Base-by-base conservation (phyloP, 257 asterid species). In the Osmanthus fragrans region DNA sequence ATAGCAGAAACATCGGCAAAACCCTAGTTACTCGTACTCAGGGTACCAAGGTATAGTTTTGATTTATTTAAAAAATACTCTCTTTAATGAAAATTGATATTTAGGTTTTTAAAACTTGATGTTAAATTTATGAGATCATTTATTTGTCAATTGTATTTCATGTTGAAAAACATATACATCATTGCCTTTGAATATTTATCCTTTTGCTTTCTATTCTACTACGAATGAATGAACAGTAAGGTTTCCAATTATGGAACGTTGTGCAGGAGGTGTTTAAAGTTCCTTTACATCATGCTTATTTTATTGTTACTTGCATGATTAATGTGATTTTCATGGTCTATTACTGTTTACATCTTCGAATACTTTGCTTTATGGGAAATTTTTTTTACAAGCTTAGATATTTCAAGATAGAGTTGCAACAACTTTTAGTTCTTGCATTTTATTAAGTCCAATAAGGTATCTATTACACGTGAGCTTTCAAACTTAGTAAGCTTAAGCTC, bases 1-100 rank as follows among this genome's bases (percentile, higher is more conserved):
- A 73, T 70, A 73, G 82, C 51, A 83, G 85, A 18, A 90, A 85
- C 65, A 73, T 88, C 7, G 94, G 94, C 29, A 90, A 90, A 80
- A 90, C 94, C n/a, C 87, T 88, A 2, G 89, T 90, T 21, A 85
- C 94, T 54, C 82, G 94, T 30, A 90, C 94, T 19, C 94, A 90
- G 91, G 94, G 94, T 29, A 90, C 92, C 39, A 90, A 90, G 92
- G 94, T 90, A n/a, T 7, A 1, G 13, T 34, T 29, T 42, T 19
- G 27, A 23, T 29, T 7, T 71, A 60, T 7, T 10, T 25, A 11
- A n/a, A n/a, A 21, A 23, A 5, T 23, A 2, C 45, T 45, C n/a
- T 13, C 27, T 70, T 63, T 25, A 21, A 23, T 49, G 39, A 5
- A 42, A 33, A 63, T 0, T 21, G 8, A 6, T 30, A 7, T 45